Evolutionary conservation across 805 yeast species (phyloP).

Genomic region (Lipomyces sp.): DNA sequence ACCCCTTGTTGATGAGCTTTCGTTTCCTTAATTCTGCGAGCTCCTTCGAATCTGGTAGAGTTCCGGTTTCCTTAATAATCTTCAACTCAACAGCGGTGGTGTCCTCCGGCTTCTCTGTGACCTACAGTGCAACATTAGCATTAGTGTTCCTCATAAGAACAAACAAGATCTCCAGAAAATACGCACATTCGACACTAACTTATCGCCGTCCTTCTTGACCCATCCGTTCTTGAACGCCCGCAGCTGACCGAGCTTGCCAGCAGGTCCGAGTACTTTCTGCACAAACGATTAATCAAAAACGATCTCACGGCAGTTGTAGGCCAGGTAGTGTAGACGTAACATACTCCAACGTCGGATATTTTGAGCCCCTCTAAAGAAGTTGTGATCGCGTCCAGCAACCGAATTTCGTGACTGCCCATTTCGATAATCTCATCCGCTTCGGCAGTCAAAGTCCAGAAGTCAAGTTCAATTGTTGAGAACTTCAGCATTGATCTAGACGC

Average conservation of each 20-base stretch:
- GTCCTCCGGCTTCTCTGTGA: conserved; percentile 55
- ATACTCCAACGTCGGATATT: conserved; percentile 53
- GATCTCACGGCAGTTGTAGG: conserved; percentile 21
- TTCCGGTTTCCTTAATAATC: conserved; percentile 54
- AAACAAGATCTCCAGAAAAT: neutral
- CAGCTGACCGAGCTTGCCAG: conserved; percentile 92
- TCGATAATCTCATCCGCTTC: conserved; percentile 79
- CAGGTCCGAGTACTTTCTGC: conserved; percentile 63
- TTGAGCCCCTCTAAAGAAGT: conserved; percentile 74
- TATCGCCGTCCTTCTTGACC: conserved; percentile 85
- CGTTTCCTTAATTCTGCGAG: conserved; percentile 88
- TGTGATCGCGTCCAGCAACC: conserved; percentile 71
- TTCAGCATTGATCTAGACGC: conserved; percentile 77
- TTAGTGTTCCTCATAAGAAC: neutral
- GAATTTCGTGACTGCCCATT: conserved; percentile 87
- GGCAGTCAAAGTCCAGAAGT: conserved; percentile 66
- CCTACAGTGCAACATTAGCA: neutral
- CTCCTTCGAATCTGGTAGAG: conserved; percentile 59
- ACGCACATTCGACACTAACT: conserved; percentile 52
- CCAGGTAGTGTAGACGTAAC: neutral
- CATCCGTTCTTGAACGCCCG: conserved; percentile 97
- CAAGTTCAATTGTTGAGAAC: conserved; percentile 69
- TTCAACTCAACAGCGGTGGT: conserved; percentile 62
- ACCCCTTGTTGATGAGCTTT: conserved; percentile 62
- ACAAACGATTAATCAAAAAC: conserved; percentile 23